phyloP scores from a whole-genome alignment of 169 alveolate species.

The Eimeria necatrix region DNA sequence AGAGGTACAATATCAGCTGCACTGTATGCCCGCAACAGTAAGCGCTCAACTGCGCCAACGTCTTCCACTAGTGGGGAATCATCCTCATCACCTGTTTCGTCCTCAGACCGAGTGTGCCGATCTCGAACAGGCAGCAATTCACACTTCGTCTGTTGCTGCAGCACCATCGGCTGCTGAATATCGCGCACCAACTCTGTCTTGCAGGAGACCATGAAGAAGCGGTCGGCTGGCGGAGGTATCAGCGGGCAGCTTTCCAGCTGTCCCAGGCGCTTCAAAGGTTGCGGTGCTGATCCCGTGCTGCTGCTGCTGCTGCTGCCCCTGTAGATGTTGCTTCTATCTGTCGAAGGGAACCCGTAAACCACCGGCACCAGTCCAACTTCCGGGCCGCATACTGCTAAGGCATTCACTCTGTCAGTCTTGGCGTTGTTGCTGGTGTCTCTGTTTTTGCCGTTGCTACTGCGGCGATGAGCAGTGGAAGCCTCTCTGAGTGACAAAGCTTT shows the following conservation, averaged over 20 bases:
- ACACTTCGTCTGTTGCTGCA: background rate
- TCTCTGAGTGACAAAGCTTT: background rate
- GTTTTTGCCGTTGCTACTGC: conserved; percentile 42
- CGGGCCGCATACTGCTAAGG: conserved; percentile 5
- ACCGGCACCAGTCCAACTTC: conserved; percentile 44
- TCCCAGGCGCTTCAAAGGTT: background rate
- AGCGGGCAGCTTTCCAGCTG: conserved; percentile 28
- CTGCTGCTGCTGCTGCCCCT: conserved; percentile 51
- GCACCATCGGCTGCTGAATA: background rate
- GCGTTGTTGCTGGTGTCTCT: background rate
- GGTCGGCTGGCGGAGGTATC: conserved; percentile 35
- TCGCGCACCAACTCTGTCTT: conserved; percentile 29
- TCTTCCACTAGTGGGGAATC: conserved; percentile 18
- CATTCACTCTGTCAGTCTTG: background rate
- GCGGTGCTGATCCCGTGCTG: background rate
- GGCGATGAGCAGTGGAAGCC: background rate
- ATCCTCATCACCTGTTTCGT: background rate
- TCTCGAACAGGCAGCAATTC: conserved; percentile 44
- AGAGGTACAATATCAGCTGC: conserved; percentile 23
- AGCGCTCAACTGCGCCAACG: conserved; percentile 1
- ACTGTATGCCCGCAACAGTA: conserved; percentile 55
- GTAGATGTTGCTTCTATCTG: conserved; percentile 3
- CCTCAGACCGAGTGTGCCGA: background rate
- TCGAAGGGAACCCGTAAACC: conserved; percentile 31
- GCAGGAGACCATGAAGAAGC: conserved; percentile 57